phyloP scores from a whole-genome alignment of 192 early-diverging fungal genomes.

The Glomus cerebriforme region DNA sequence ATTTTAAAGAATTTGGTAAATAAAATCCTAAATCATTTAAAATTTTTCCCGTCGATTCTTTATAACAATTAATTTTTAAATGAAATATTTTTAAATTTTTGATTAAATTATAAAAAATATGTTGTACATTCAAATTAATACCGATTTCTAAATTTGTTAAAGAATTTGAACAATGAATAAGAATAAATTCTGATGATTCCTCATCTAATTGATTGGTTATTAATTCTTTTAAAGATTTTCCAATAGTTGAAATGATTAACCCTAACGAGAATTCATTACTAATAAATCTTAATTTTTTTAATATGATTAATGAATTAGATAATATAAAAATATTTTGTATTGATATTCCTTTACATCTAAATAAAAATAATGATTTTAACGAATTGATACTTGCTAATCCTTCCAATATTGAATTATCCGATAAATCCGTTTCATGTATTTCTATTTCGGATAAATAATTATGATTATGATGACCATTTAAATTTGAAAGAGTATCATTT shows the following conservation, averaged over 20 bases:
- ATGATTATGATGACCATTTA: background rate
- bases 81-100: background rate
- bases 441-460: background rate
- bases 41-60: background rate
- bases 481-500: background rate
- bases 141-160: background rate
- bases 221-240: background rate
- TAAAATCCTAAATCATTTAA: background rate
- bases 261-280: background rate
- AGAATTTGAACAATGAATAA: background rate
- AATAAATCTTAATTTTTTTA: background rate
- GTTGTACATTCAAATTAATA: background rate
- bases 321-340: background rate
- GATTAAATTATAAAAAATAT: background rate
- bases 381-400: background rate
- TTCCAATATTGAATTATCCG: background rate
- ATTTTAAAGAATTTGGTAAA: background rate
- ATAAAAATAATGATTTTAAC: background rate
- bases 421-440: background rate
- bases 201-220: background rate
- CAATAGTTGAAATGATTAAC: background rate
- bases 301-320: background rate
- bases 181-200: background rate
- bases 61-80: background rate
- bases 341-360: background rate